A percentile compares a stretch with the other conserved stretches of the same genome.
phyloP scores from a whole-genome alignment of 306 rosid species.

The Cajanus cajan region DNA sequence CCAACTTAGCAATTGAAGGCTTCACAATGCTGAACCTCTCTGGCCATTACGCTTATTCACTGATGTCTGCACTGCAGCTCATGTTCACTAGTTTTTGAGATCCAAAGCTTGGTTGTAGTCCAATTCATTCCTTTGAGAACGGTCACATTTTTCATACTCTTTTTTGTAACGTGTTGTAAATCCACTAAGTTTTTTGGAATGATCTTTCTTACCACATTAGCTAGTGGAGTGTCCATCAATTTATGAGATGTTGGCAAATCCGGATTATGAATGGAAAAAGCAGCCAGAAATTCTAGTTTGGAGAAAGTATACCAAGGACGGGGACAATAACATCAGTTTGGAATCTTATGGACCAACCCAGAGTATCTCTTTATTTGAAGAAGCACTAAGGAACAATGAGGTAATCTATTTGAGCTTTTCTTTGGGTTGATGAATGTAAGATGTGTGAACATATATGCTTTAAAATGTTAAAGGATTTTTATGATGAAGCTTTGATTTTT shows the following conservation, averaged over 20 bases:
- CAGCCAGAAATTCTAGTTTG: conserved; percentile 80
- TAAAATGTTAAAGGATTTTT: conserved; percentile 21
- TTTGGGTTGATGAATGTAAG: conserved; percentile 17
- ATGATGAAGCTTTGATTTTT: background rate
- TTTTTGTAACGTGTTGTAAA: conserved; percentile 29
- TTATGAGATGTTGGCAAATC: conserved; percentile 92
- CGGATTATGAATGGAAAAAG: conserved; percentile 70
- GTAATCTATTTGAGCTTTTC: conserved; percentile 35
- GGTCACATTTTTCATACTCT: conserved; percentile 15
- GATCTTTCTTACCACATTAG: conserved; percentile 42
- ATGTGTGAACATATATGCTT: conserved; percentile 6
- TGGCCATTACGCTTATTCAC: background rate
- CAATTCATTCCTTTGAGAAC: conserved; percentile 11
- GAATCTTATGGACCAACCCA: conserved; percentile 65
- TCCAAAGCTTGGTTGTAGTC: conserved; percentile 20
- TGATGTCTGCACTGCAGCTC: conserved; percentile 5
- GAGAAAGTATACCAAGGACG: conserved; percentile 60
- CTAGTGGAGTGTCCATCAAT: conserved; percentile 93
- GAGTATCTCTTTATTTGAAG: conserved; percentile 57
- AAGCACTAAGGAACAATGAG: conserved; percentile 78
- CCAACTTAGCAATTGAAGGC: conserved; percentile 22
- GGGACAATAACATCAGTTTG: conserved; percentile 48
- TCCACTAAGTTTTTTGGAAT: conserved; percentile 17
- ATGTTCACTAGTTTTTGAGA: conserved; percentile 4
- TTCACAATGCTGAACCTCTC: background rate